Conservation (phyloP, 306 rosid genomes). For the Vicia faba region DNA sequence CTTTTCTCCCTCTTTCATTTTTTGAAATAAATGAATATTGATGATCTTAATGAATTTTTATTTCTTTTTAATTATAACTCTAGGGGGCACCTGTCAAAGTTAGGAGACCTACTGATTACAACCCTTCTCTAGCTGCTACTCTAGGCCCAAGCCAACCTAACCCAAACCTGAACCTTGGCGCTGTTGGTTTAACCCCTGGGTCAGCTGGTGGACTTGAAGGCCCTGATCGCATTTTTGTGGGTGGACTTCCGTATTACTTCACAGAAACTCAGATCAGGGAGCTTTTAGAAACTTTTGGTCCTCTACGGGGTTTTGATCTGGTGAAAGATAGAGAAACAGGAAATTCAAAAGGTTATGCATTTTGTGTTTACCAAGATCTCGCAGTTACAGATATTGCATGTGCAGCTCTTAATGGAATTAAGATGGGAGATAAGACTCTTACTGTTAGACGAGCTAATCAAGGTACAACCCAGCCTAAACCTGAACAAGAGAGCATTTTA, state of each 20-base stretch:
- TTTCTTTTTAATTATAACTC: slow-evolving; percentile 25
- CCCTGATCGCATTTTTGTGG: slow-evolving; percentile 97
- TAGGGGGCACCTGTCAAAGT: slow-evolving; percentile 99
- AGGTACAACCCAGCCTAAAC: slow-evolving; percentile 93
- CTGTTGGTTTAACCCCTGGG: slow-evolving; percentile 96
- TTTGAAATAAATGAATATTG: slow-evolving; percentile 8
- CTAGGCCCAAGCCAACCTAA: slow-evolving; percentile 99
- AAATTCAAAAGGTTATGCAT: slow-evolving; percentile 96
- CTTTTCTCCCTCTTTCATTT: background rate
- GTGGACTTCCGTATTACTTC: slow-evolving; percentile 95
- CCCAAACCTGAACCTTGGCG: slow-evolving; percentile 84
- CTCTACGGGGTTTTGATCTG: slow-evolving; percentile 91
- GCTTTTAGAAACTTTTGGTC: slow-evolving; percentile 94
- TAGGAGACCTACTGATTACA: slow-evolving; percentile 97
- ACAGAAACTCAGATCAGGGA: slow-evolving; percentile 94
- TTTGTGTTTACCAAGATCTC: slow-evolving; percentile 98
- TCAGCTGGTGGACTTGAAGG: slow-evolving; percentile 99
- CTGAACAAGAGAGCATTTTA: slow-evolving; percentile 89
- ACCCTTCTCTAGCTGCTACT: slow-evolving; percentile 97
- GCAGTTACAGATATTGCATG: slow-evolving; percentile 98
- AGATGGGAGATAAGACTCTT: slow-evolving; percentile 97
- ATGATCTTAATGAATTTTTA: slow-evolving; percentile 4
- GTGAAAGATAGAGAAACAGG: slow-evolving; percentile 99
- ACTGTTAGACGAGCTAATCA: slow-evolving; percentile 99
- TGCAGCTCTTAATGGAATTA: slow-evolving; percentile 95